These are phyloP conservation scores for Comarum palustre DNA, from an alignment of 306 rosid genomes.

Conservation along the genomic window DNA sequence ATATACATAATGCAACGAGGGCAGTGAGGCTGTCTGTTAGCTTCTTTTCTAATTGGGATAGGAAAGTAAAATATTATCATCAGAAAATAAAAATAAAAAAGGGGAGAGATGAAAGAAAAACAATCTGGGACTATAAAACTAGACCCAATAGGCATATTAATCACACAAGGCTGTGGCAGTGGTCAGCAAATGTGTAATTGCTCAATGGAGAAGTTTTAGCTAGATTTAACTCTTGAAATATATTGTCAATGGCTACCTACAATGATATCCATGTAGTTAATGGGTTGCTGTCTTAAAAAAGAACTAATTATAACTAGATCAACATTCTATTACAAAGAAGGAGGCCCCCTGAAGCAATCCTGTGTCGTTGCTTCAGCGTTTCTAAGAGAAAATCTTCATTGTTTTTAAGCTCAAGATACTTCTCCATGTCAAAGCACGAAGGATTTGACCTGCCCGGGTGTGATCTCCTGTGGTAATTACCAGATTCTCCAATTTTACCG, in stretches of 20 bases:
- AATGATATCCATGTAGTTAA: constrained; percentile 13
- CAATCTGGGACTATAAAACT: no score
- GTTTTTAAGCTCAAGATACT: constrained; percentile 57
- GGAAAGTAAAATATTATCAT: no score
- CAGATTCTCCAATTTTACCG: constrained; percentile 38
- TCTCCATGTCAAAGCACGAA: constrained; percentile 52
- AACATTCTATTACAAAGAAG: constrained; percentile 56
- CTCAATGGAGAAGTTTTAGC: no score
- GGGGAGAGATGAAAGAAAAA: no score
- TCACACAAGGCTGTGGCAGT: no score
- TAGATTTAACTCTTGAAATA: not conserved
- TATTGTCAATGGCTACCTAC: constrained; percentile 20
- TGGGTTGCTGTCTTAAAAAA: constrained; percentile 10
- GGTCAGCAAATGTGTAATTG: no score
- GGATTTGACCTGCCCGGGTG: constrained; percentile 40
- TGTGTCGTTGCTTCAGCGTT: constrained; percentile 61
- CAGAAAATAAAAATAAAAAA: no score
- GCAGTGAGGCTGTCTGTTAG: no score
- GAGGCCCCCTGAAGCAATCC: constrained; percentile 60
- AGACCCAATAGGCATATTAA: no score
- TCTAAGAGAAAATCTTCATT: constrained; percentile 60
- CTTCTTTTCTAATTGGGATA: no score
- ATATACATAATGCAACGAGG: no score
- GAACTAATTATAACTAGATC: constrained; percentile 28
- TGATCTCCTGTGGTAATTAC: constrained; percentile 26